Evolutionary conservation across 345 rosid genomes (phyloP).

Genomic region (Leavenworthia alabamica): DNA sequence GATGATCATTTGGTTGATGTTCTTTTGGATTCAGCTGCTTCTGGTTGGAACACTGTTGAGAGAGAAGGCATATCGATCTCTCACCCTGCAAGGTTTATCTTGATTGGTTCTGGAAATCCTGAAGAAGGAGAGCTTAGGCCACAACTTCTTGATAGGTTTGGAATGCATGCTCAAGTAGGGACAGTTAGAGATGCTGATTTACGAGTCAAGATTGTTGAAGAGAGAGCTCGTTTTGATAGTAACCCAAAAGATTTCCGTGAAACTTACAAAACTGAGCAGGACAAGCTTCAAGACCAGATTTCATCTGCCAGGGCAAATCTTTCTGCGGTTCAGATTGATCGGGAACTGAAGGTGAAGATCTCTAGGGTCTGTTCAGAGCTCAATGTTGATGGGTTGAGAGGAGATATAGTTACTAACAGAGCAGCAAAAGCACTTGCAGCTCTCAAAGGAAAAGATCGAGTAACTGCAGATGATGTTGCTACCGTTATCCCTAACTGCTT

Average conservation of each 20-base stretch:
- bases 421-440: slow-evolving; percentile 93
- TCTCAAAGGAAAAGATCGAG: slow-evolving; percentile 74
- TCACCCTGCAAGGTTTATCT: slow-evolving; percentile 90
- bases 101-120: slow-evolving; percentile 94
- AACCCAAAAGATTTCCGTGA: slow-evolving; percentile 85
- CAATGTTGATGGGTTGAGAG: slow-evolving; percentile 91
- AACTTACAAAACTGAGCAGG: slow-evolving; percentile 76
- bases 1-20: slow-evolving; percentile 97
- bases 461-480: slow-evolving; percentile 80
- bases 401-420: slow-evolving; percentile 93
- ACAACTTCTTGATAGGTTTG: slow-evolving; percentile 88
- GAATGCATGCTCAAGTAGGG: slow-evolving; percentile 96
- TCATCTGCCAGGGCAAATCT: slow-evolving; percentile 55
- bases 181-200: slow-evolving; percentile 94
- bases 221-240: slow-evolving; percentile 80
- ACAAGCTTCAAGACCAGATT: slow-evolving; percentile 83
- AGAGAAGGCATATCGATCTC: slow-evolving; percentile 94
- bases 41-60: slow-evolving; percentile 94
- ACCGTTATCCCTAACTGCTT: slow-evolving; percentile 95
- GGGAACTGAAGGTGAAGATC: slow-evolving; percentile 81
- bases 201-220: slow-evolving; percentile 92
- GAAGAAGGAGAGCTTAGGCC: slow-evolving; percentile 97
- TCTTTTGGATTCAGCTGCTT: slow-evolving; percentile 91
- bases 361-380: slow-evolving; percentile 92
- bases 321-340: slow-evolving; percentile 71